A percentile compares a stretch with the other conserved stretches of the same genome.
Conservation (phyloP, 2,329 filamentous ascomycete genomes). For the Plectosphaerella sp. region DNA sequence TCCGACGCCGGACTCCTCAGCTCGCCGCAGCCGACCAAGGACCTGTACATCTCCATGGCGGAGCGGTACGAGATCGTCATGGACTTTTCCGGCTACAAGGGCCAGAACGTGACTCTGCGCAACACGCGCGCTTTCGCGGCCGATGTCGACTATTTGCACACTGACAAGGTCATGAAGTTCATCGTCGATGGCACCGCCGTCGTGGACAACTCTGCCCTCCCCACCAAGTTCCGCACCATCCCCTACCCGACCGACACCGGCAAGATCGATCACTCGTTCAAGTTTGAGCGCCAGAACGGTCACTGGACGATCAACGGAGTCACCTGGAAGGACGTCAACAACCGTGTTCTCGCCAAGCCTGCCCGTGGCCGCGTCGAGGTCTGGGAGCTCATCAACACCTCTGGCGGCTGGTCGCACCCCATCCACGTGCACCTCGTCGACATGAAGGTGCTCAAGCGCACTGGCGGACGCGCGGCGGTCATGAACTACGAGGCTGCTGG, state of each 20-base stretch:
- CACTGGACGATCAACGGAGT: slow-evolving; percentile 48
- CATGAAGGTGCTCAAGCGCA: slow-evolving; percentile 47
- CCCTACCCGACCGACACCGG: slow-evolving; percentile 28
- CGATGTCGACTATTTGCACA: slow-evolving; percentile 45
- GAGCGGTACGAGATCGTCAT: slow-evolving; percentile 55
- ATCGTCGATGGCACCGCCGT: slow-evolving; percentile 34
- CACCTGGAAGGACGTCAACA: slow-evolving; percentile 25
- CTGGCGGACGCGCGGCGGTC: slow-evolving; percentile 31
- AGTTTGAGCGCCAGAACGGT: slow-evolving; percentile 36
- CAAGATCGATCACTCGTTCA: slow-evolving; percentile 36
- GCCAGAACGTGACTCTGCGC: slow-evolving; percentile 40
- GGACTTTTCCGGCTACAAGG: slow-evolving; percentile 45
- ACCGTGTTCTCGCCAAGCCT: slow-evolving; percentile 43
- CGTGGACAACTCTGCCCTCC: slow-evolving; percentile 28
- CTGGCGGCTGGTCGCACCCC: slow-evolving; percentile 47
- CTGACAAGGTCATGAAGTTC: slow-evolving; percentile 48
- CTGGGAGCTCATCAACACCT: slow-evolving; percentile 45
- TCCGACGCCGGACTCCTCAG: slow-evolving; percentile 49
- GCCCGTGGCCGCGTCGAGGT: slow-evolving; percentile 41
- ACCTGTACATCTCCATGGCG: slow-evolving; percentile 45
- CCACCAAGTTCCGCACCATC: slow-evolving; percentile 26
- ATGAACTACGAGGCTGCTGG: slow-evolving; percentile 48
- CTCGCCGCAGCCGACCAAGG: slow-evolving; percentile 33
- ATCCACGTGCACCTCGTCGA: slow-evolving; percentile 57
- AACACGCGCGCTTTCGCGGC: slow-evolving; percentile 31